Conservation (phyloP, 352 stramenopile species). For the Phytophthora colocasiae region DNA sequence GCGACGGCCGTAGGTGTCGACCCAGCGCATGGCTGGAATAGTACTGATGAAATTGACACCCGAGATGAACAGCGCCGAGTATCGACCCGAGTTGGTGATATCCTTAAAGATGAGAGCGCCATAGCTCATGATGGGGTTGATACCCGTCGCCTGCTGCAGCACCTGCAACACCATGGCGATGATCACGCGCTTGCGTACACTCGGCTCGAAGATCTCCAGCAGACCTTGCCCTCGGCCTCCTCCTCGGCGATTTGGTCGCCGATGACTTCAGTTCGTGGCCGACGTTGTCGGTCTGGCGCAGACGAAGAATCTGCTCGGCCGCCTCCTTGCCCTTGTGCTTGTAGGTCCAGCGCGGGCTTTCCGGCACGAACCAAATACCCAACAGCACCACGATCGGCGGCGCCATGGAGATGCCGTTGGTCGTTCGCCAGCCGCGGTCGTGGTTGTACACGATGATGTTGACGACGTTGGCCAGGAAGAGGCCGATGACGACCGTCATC, state of each 20-base stretch:
- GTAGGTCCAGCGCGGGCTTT: too few relatives aligned
- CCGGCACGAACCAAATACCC: too few relatives aligned
- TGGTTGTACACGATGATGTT: too few relatives aligned
- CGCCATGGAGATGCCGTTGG: too few relatives aligned
- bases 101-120: not conserved
- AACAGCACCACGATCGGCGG: too few relatives aligned
- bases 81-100: slow-evolving; percentile 1
- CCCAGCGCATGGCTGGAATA: too few relatives aligned
- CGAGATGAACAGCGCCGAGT: too few relatives aligned
- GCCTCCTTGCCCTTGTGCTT: slow-evolving; percentile 51
- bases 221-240: slow-evolving; percentile 22
- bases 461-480: too few relatives aligned
- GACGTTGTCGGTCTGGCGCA: slow-evolving; percentile 39
- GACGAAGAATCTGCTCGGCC: slow-evolving; percentile 40
- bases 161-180: slow-evolving; percentile 1
- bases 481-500: too few relatives aligned
- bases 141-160: not conserved
- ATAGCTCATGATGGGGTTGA: slow-evolving; percentile 1
- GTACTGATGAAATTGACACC: too few relatives aligned
- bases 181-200: not conserved
- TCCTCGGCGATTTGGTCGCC: slow-evolving; percentile 40
- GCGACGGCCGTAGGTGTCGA: too few relatives aligned
- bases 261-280: slow-evolving; percentile 40
- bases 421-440: too few relatives aligned
- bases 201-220: slow-evolving; percentile 1